These are phyloP conservation scores for Sarocladium oryzae DNA, from an alignment of 2,329 filamentous ascomycete genomes.

Conservation along the genomic window DNA sequence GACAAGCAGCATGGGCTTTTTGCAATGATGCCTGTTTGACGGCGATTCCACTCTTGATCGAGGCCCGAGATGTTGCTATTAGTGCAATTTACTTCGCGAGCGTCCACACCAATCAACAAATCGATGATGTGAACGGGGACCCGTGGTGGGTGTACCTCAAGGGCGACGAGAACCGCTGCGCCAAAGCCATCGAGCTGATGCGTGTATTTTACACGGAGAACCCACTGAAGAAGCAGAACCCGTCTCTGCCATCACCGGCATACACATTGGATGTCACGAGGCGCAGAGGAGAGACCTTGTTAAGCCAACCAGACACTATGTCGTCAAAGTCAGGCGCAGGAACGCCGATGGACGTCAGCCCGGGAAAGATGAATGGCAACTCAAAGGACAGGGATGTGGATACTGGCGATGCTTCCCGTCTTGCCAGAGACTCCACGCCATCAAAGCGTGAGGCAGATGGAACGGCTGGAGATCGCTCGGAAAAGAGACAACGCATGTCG, in stretches of 20 bases:
- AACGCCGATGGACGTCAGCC: slow-evolving; percentile 43
- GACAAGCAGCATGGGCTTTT: slow-evolving; percentile 89
- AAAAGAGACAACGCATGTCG: slow-evolving; percentile 39
- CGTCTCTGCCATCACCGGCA: slow-evolving; percentile 45
- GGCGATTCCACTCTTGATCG: slow-evolving; percentile 73
- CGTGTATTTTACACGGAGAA: slow-evolving; percentile 61
- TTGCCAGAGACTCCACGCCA: neutral
- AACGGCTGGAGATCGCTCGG: slow-evolving; percentile 29
- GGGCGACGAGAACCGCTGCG: slow-evolving; percentile 64
- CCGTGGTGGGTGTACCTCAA: slow-evolving; percentile 84
- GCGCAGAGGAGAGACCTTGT: slow-evolving; percentile 36
- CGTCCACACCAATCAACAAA: slow-evolving; percentile 63
- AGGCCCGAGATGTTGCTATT: slow-evolving; percentile 74
- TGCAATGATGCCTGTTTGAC: slow-evolving; percentile 87
- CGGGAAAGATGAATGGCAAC: slow-evolving; percentile 33
- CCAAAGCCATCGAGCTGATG: slow-evolving; percentile 70
- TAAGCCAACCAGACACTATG: slow-evolving; percentile 35
- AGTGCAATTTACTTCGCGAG: slow-evolving; percentile 83
- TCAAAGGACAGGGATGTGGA: slow-evolving; percentile 27
- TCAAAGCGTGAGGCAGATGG: slow-evolving; percentile 33
- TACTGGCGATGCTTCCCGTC: slow-evolving; percentile 18
- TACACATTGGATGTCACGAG: slow-evolving; percentile 52
- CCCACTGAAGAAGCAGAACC: slow-evolving; percentile 51
- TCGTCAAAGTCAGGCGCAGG: slow-evolving; percentile 37
- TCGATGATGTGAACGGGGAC: slow-evolving; percentile 68